Evolutionary conservation across 1,284 basidiomycete genomes (phyloP).

Genomic region (Trichosporon ovoides): DNA sequence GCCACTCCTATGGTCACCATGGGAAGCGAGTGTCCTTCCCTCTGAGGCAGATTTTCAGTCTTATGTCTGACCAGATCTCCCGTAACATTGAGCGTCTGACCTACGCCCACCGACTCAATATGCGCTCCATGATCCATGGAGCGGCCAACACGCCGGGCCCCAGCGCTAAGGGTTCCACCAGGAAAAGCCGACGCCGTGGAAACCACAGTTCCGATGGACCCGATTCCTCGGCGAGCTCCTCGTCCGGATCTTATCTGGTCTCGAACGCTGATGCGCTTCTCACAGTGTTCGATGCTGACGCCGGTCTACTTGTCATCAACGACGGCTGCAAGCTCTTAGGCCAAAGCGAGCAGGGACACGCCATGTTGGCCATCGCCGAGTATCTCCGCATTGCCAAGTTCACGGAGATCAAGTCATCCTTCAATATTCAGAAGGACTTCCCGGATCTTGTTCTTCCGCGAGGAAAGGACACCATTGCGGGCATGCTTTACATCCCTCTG

Average conservation of each 20-base stretch:
- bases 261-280: constrained; percentile 80
- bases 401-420: constrained; percentile 51
- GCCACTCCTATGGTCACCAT: constrained; percentile 71
- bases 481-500: constrained; percentile 71
- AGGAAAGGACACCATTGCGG: constrained; percentile 69
- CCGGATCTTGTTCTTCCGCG: constrained; percentile 66
- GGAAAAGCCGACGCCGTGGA: not conserved
- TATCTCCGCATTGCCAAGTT: constrained; percentile 75
- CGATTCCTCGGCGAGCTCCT: not conserved
- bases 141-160: not conserved
- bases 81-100: constrained; percentile 76
- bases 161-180: not conserved
- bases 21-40: constrained; percentile 83
- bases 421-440: constrained; percentile 61
- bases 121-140: constrained; percentile 58
- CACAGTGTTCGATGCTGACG: constrained; percentile 76
- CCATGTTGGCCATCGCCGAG: constrained; percentile 75
- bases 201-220: not conserved
- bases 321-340: constrained; percentile 82
- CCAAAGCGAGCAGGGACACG: constrained; percentile 65
- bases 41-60: constrained; percentile 71
- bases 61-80: constrained; percentile 76
- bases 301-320: constrained; percentile 76
- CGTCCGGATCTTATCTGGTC: constrained; percentile 64
- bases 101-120: constrained; percentile 71